Evolutionary conservation across 768 basidiomycete genomes (phyloP), one percentile per base, ranked within the genome.

Genomic region (Amanita rubescens): DNA sequence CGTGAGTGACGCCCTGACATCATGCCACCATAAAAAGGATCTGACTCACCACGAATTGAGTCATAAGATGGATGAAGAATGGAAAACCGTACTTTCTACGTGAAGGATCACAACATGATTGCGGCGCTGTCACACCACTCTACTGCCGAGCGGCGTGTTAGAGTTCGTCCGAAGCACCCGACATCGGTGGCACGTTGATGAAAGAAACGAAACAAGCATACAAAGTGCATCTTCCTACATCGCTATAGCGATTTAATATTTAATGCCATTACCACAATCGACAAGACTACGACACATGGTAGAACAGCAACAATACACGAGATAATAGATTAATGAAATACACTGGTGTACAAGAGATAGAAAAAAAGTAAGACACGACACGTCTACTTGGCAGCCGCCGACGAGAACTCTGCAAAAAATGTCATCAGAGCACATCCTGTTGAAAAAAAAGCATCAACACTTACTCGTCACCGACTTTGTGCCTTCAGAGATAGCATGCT

Each of bases 401-500:
- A 82, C 49, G 71, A 72, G 71, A 82, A 84, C 68, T 84, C 78
- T 79, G 25, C 19, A 49, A 49, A 30, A 35, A 17, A 55, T n/a
- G n/a, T 59, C 57, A 41, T 5, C 19, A 53, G 25, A 51, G 22
- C 8, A 11, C n/a, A 43, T 37, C 27, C 12, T 0, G 19, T 42
- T 17, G 30, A 53, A 32, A 17, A 53, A 11, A 58, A 33, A 33
- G 14, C 52, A 44, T 11, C 15, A 37, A 30, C 22, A 56, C 81
- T 56, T 58, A 83, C 81, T 78, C 55, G 76, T 78, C 17, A 78
- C 76, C 15, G 75, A 76, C 64, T 78, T 78, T 51, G 77, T 77
- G 55, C 95, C 95, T 71, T 98, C 95, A 24, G 93, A 95, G 69
- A 97, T 96, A 52, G 95, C 95, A 68, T 98, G 95, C 78, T 98